A percentile compares a stretch with the other conserved stretches of the same genome.
Evolutionary conservation across 495 filamentous ascomycete genomes (phyloP).

Genomic region (Neurospora sp.): DNA sequence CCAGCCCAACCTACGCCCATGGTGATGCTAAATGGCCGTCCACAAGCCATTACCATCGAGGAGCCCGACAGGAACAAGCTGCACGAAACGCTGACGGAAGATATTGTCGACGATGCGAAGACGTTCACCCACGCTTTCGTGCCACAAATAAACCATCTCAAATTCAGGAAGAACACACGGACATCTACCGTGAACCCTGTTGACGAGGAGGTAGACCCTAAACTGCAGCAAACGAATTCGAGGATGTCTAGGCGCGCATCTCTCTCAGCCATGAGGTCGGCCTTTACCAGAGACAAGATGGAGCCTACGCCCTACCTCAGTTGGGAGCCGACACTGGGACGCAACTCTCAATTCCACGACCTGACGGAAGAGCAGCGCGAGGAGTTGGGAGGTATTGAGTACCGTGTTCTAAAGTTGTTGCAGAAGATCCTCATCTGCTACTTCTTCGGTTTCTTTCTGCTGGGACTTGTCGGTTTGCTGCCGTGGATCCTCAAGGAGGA

Average conservation of each 20-base stretch:
- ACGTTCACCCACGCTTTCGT: slow-evolving; percentile 21
- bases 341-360: slow-evolving; percentile 86
- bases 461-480: slow-evolving; percentile 61
- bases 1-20: background rate
- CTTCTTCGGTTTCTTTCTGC: slow-evolving; percentile 60
- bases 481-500: slow-evolving; percentile 67
- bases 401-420: slow-evolving; percentile 78
- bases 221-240: slow-evolving; percentile 4
- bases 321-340: slow-evolving; percentile 82
- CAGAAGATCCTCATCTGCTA: slow-evolving; percentile 68
- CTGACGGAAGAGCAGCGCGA: slow-evolving; percentile 83
- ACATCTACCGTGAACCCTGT: slow-evolving; percentile 7
- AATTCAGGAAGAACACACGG: slow-evolving; percentile 20
- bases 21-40: slow-evolving; percentile 22
- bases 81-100: slow-evolving; percentile 18
- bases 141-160: slow-evolving; percentile 15
- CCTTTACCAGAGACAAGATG: slow-evolving; percentile 35
- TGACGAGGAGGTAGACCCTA: slow-evolving; percentile 5
- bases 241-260: slow-evolving; percentile 20
- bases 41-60: slow-evolving; percentile 54
- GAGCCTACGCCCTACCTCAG: slow-evolving; percentile 75
- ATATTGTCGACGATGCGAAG: slow-evolving; percentile 25
- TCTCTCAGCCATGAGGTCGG: slow-evolving; percentile 21
- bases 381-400: slow-evolving; percentile 91
- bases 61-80: slow-evolving; percentile 41